Evolutionary conservation across 1,139 yeast genomes (phyloP).

Genomic region (Magnusiomyces tetraspermus): DNA sequence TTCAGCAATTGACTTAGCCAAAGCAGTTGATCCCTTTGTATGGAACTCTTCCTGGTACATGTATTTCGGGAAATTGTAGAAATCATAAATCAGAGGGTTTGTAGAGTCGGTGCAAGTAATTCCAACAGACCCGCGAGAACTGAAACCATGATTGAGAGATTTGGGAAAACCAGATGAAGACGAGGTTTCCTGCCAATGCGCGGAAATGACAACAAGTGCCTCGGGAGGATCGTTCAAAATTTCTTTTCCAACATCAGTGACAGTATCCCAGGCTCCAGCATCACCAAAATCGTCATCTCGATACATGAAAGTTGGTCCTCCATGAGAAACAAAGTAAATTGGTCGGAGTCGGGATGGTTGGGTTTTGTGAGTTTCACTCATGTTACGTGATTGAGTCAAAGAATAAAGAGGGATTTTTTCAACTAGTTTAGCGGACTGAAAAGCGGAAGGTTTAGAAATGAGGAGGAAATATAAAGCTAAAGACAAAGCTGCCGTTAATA

Average conservation of each 20-base stretch:
- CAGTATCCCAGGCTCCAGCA: slow-evolving; percentile 49
- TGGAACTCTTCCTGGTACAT: slow-evolving; percentile 58
- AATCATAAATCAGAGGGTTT: slow-evolving; percentile 50
- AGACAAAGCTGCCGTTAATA: too few relatives aligned
- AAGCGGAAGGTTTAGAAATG: too few relatives aligned
- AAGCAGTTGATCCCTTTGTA: slow-evolving; percentile 35
- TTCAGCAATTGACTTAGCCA: slow-evolving; percentile 41
- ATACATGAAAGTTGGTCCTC: slow-evolving; percentile 69
- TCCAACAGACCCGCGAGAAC: slow-evolving; percentile 11
- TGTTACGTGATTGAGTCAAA: too few relatives aligned
- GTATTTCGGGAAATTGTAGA: slow-evolving; percentile 56
- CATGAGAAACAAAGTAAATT: slow-evolving; percentile 61
- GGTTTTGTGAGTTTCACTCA: too few relatives aligned
- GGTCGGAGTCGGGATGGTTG: slow-evolving; percentile 37
- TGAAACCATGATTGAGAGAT: not conserved
- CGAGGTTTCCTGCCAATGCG: slow-evolving; percentile 59
- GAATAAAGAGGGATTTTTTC: too few relatives aligned
- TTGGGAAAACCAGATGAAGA: not conserved
- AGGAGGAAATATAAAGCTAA: too few relatives aligned
- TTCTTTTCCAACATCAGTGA: slow-evolving; percentile 42
- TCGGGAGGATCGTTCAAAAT: slow-evolving; percentile 39
- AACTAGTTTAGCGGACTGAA: too few relatives aligned
- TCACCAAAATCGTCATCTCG: slow-evolving; percentile 34
- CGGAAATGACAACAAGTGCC: slow-evolving; percentile 59
- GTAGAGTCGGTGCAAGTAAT: slow-evolving; percentile 14